Conservation (phyloP, 371 early-diverging fungal genomes). For the Choanephora cucurbitarum region DNA sequence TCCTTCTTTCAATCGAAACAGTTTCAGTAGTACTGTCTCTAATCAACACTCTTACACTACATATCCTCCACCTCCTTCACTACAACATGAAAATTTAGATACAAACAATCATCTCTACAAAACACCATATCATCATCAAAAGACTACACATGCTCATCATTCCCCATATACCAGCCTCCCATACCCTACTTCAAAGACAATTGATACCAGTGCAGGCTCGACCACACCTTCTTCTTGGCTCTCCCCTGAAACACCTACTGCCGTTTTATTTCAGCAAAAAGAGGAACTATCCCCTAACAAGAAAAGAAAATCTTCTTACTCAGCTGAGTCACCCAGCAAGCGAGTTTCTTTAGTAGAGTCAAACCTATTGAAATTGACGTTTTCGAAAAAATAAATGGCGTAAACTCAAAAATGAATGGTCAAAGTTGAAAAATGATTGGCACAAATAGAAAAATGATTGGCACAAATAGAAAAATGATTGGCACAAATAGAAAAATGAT, state of each 20-base stretch:
- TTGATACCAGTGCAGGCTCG: constrained; percentile 12
- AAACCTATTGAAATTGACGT: no score
- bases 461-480: no score
- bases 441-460: no score
- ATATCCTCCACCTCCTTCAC: constrained; percentile 15
- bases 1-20: constrained; percentile 11
- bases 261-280: constrained; percentile 19
- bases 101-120: neutral
- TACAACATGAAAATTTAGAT: constrained; percentile 10
- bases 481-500: no score
- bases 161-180: constrained; percentile 14
- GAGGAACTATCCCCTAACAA: neutral
- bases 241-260: constrained; percentile 29
- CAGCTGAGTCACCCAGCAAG: neutral
- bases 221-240: constrained; percentile 27
- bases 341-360: neutral
- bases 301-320: constrained; percentile 8
- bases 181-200: constrained; percentile 2
- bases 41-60: constrained; percentile 20
- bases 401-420: constrained; percentile 10
- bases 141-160: constrained; percentile 2
- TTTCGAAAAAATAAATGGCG: no score
- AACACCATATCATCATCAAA: neutral
- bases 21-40: constrained; percentile 22
- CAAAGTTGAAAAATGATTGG: no score